Evolutionary conservation across 1,284 basidiomycete species (phyloP).

Genomic region (Golubevia sp.): DNA sequence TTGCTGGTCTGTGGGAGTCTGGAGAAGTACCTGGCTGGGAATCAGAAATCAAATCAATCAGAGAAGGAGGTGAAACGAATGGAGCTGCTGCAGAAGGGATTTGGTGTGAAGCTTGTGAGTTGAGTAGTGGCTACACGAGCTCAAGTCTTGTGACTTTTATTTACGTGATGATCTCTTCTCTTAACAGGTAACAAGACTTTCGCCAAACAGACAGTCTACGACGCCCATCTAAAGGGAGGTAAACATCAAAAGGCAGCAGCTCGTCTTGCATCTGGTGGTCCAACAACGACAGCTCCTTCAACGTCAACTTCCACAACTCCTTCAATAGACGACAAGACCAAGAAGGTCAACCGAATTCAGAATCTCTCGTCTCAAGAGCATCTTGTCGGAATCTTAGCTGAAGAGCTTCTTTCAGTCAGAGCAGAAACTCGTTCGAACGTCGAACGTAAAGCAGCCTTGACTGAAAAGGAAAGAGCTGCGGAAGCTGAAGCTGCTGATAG

Average conservation of each 20-base stretch:
- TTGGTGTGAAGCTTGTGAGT: conserved; percentile 94
- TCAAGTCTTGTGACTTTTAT: no score
- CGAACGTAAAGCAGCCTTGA: conserved; percentile 92
- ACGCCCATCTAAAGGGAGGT: conserved; percentile 90
- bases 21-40: conserved; percentile 80
- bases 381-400: conserved; percentile 24
- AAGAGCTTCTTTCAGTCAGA: conserved; percentile 23
- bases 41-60: conserved; percentile 61
- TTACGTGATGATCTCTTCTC: background rate
- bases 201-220: conserved; percentile 96
- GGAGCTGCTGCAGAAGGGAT: conserved; percentile 69
- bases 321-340: conserved; percentile 17
- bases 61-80: conserved; percentile 40
- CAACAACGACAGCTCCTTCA: conserved; percentile 53
- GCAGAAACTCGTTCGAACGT: conserved; percentile 83
- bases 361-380: conserved; percentile 40
- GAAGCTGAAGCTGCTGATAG: conserved; percentile 75
- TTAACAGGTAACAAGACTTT: conserved; percentile 84
- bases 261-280: conserved; percentile 69
- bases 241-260: conserved; percentile 89
- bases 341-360: conserved; percentile 24
- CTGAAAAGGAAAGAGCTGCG: conserved; percentile 91
- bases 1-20: conserved; percentile 79
- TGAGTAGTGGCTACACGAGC: no score
- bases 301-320: conserved; percentile 41